These are phyloP conservation scores for Skeletonema costatum DNA, from an alignment of 108 stramenopile genomes.

Conservation along the genomic window DNA sequence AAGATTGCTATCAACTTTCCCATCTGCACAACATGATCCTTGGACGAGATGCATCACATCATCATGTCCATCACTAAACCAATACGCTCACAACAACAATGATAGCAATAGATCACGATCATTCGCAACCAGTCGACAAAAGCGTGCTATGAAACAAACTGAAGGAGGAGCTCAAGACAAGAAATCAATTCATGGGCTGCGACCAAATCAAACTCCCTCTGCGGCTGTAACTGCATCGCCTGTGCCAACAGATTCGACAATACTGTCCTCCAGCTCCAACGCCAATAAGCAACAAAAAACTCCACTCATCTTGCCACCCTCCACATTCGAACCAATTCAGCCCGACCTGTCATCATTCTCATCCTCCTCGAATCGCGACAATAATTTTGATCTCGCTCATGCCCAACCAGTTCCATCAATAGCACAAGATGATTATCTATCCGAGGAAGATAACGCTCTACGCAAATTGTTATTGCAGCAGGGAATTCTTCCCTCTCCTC, in stretches of 20 bases:
- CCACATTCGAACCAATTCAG: background rate
- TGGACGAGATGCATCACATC: background rate
- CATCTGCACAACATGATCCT: background rate
- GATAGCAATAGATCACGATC: background rate
- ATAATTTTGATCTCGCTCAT: slow-evolving; percentile 18
- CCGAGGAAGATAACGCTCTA: slow-evolving; percentile 24
- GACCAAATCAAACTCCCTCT: slow-evolving; percentile 45
- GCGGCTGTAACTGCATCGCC: slow-evolving; percentile 3
- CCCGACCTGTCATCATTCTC: background rate
- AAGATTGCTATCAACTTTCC: background rate
- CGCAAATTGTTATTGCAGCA: slow-evolving; percentile 26
- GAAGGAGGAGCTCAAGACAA: background rate
- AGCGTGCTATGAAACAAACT: slow-evolving; percentile 15
- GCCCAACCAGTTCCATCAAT: slow-evolving; percentile 1
- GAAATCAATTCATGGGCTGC: slow-evolving; percentile 23
- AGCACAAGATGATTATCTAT: background rate
- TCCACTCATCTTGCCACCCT: slow-evolving; percentile 16
- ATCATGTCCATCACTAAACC: background rate
- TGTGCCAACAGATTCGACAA: background rate
- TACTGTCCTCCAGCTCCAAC: background rate
- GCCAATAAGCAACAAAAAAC: background rate
- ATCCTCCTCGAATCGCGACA: background rate
- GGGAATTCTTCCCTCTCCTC: slow-evolving; percentile 32
- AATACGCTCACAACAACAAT: background rate
- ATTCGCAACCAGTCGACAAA: slow-evolving; percentile 37